phyloP scores from a whole-genome alignment of 1,139 yeast genomes.

The Blastobotrys ciferrii region DNA sequence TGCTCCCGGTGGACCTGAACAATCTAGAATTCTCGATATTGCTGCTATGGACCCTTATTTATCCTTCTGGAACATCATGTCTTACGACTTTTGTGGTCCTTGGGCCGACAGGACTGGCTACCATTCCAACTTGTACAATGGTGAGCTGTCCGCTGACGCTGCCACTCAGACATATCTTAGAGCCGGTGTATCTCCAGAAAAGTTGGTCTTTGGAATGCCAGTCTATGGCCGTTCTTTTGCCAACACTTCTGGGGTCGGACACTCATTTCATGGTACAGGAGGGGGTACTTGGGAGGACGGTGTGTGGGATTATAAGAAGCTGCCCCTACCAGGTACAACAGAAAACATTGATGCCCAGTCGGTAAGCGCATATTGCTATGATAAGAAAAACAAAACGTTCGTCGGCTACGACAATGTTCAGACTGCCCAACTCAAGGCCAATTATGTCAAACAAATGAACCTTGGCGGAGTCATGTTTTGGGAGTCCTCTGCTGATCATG shows the following conservation, averaged over 20 bases:
- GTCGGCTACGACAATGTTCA: conserved; percentile 65
- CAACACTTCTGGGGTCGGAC: conserved; percentile 43
- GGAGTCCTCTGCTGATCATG: conserved; percentile 79
- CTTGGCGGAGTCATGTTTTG: conserved; percentile 93
- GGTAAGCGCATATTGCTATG: conserved; percentile 61
- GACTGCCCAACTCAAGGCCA: conserved; percentile 57
- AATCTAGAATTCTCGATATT: conserved; percentile 46
- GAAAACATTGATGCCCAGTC: conserved; percentile 53
- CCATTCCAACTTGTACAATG: conserved; percentile 69
- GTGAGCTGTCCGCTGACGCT: conserved; percentile 47
- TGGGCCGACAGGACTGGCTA: conserved; percentile 66
- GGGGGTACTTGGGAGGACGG: conserved; percentile 50
- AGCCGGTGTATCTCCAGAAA: conserved; percentile 47
- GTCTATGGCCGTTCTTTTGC: conserved; percentile 76
- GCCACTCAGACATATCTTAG: conserved; percentile 48
- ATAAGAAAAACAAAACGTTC: conserved; percentile 41
- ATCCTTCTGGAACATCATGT: conserved; percentile 81
- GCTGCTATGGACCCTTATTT: conserved; percentile 55
- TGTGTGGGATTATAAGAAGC: conserved; percentile 48
- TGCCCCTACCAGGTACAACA: conserved; percentile 45
- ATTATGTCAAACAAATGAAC: conserved; percentile 46
- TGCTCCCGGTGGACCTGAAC: conserved; percentile 62
- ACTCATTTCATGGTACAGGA: conserved; percentile 49
- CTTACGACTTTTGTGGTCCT: conserved; percentile 80
- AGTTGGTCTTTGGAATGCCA: conserved; percentile 85